Evolutionary conservation across 1,139 yeast species (phyloP), one percentile per base, ranked within the genome.

Genomic region (Yamadazyma songkhlaensis): DNA sequence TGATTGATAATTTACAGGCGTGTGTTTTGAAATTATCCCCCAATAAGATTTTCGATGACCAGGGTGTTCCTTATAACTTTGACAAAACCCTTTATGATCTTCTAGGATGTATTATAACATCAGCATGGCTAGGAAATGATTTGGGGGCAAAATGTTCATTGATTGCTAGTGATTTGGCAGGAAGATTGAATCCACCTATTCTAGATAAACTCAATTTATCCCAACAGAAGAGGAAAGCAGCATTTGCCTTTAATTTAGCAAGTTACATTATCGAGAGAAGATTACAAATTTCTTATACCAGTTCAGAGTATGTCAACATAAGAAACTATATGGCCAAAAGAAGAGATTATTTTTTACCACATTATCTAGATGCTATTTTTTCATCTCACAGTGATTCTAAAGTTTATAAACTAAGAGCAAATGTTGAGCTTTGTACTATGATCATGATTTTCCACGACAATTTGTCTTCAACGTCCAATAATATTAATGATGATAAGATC

Each of bases 241-340:
- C 36, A 6, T 41, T 39, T 34, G 44, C 44, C 3, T 39, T 41
- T 21, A 39, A 38, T 21, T 23, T 41, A 6, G 34, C 43, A 3
- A 29, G 40, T 10, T 41, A 41, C 25, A 41, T 41, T 4, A 39
- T 41, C 23, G 44, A 41, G 26, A 33, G 38, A 24, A 41, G 44
- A 34, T 14, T 41, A 24, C 39, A 33, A 15, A 41, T 41, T 9
- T 41, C 44, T 11, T 41, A 41, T 25, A 38, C 40, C 5, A 38
- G 28, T 14, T 22, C 36, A 6, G 40, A 39, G n/a, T 27, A 33
- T 21, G 25, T 32, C 3, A 20, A 35, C 22, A 37, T 40, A 29
- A 33, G 34, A 11, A 37, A 36, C 25, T 30, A 32, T 12, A 39
- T 38, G 41, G 37, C 42, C 2, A 39, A 25, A 7, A 33, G 34